Percentiles rank a stretch among this genome's conserved stretches.
These are phyloP conservation scores for Fusarium mexicanum DNA, from an alignment of 2,329 filamentous ascomycete genomes.

Conservation along the genomic window DNA sequence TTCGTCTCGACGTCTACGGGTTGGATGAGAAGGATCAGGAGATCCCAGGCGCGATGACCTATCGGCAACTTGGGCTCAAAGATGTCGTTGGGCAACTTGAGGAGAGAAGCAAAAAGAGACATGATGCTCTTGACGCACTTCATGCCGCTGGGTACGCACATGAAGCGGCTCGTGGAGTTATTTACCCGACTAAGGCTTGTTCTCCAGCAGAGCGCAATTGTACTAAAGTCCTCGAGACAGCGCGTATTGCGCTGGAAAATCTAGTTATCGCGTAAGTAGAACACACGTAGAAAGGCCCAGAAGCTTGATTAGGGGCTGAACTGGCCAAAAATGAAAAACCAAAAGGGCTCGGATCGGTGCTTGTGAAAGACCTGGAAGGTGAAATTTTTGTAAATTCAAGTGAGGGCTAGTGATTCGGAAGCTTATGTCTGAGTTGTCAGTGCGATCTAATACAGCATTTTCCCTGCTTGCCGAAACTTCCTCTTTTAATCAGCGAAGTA, in stretches of 20 bases:
- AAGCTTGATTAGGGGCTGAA: not conserved
- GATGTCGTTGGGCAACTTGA: slow-evolving; percentile 66
- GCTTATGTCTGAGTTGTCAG: not conserved
- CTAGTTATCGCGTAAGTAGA: slow-evolving; percentile 61
- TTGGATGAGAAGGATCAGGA: slow-evolving; percentile 43
- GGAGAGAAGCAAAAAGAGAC: slow-evolving; percentile 57
- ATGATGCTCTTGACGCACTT: slow-evolving; percentile 60
- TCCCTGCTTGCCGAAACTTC: not conserved
- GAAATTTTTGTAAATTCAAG: not conserved
- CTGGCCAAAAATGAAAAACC: not conserved
- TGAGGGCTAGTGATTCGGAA: not conserved
- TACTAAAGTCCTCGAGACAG: slow-evolving; percentile 62
- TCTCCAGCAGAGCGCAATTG: slow-evolving; percentile 55
- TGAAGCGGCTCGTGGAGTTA: slow-evolving; percentile 40
- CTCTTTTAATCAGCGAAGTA: not conserved
- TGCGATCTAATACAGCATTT: not conserved
- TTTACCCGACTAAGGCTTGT: slow-evolving; percentile 37
- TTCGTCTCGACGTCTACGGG: slow-evolving; percentile 68
- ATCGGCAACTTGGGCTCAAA: slow-evolving; percentile 60
- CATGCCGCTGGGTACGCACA: slow-evolving; percentile 50
- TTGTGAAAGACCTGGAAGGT: not conserved
- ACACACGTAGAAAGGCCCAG: not conserved
- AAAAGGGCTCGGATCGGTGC: no score
- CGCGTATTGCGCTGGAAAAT: slow-evolving; percentile 62
- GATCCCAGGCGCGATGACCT: slow-evolving; percentile 18